A percentile compares a stretch with the other conserved stretches of the same genome.
Conservation (phyloP, 495 filamentous ascomycete species). For the Hapsidospora chrysogenum region DNA sequence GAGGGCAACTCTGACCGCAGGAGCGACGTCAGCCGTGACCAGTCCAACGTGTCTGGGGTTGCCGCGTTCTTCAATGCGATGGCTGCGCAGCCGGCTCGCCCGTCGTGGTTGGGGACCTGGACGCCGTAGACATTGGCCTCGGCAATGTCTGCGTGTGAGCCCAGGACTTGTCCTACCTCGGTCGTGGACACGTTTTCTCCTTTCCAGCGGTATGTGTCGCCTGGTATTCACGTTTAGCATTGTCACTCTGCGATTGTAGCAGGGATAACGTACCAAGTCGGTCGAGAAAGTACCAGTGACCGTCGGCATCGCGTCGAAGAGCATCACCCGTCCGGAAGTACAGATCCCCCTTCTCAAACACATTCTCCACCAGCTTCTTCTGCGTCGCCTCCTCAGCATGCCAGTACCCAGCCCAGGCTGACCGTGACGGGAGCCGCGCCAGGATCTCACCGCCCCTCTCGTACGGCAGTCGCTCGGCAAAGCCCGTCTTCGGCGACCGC, state of each 20-base stretch:
- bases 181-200: conserved; percentile 69
- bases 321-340: conserved; percentile 67
- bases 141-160: conserved; percentile 43
- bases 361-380: conserved; percentile 53
- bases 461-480: conserved; percentile 43
- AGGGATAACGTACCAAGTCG: conserved; percentile 16
- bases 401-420: conserved; percentile 53
- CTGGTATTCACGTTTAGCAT: conserved; percentile 21
- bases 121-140: conserved; percentile 78
- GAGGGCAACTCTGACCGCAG: conserved; percentile 41
- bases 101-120: conserved; percentile 50
- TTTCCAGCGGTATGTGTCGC: conserved; percentile 77
- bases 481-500: conserved; percentile 49
- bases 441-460: conserved; percentile 62
- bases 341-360: conserved; percentile 58
- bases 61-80: conserved; percentile 35
- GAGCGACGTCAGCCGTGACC: conserved; percentile 9
- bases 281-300: conserved; percentile 67
- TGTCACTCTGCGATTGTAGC: not conserved
- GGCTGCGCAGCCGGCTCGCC: conserved; percentile 54
- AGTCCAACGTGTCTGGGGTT: conserved; percentile 26
- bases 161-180: conserved; percentile 55
- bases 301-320: conserved; percentile 43
- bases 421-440: conserved; percentile 41
- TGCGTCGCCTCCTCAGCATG: conserved; percentile 45